Evolutionary conservation across 2,329 filamentous ascomycete species (phyloP), one percentile per base, ranked within the genome.

Genomic region (Gremmenia infestans): DNA sequence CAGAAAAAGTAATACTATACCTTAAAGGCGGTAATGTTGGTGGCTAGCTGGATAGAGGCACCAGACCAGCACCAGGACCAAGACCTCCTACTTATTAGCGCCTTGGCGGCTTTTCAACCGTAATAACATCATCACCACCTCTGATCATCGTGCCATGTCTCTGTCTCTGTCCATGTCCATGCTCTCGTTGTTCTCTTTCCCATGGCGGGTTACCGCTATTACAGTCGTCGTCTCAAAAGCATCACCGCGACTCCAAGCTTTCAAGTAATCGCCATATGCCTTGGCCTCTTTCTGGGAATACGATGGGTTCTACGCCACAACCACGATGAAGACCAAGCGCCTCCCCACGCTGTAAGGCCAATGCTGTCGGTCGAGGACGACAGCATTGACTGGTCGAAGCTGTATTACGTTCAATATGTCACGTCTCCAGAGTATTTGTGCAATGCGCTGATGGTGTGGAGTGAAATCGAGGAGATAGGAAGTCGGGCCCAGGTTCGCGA

Each of bases 391-490:
- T 68, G 65, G 65, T 56, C 50, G 17, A 59, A 64, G 51, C 54
- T 65, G 15, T 57, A 60, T 22, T 67, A 67, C 54, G 61, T 66
- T n/a, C 63, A 66, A 55, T 64, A 63, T 61, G 66, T 64, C 5
- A 64, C 65, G 14, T 59, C 60, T 1, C 61, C 62, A 11, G 63
- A 67, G 52, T 62, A 64, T 32, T 53, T 68, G 3, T 68, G 66
- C 49, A 65, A 63, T 59, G 63, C 66, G 22, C 49, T 68, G 2
- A 62, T 67, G 65, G 50, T 65, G 8, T 68, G 65, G 65, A 59
- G 56, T 45, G 50, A 63, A 37, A 63, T 68, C n/a, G 66, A 68
- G 53, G 55, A 59, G 22, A 65, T 66, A 43, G 65, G 63, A 8
- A 66, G 59, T 54, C 55, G 58, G n/a, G 66, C 64, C 12, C 60